Conservation (phyloP, 2,329 filamentous ascomycete genomes). For the Fonsecaea pedrosoi region DNA sequence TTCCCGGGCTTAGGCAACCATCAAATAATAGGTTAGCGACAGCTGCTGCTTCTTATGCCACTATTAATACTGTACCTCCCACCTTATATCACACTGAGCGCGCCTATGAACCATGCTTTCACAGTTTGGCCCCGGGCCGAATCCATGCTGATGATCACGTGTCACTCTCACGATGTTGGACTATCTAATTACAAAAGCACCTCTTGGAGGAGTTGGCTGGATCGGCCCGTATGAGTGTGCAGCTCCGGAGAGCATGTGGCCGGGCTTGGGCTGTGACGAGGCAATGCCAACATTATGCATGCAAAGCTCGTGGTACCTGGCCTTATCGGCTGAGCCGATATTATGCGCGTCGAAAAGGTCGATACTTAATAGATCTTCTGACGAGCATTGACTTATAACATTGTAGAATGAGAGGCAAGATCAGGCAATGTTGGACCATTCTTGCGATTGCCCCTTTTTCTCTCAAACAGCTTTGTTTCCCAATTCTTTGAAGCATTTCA, state of each 20-base stretch:
- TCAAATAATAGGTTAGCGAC: conserved; percentile 11
- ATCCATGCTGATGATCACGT: not conserved
- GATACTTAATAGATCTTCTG: not conserved
- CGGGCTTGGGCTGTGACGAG: not conserved
- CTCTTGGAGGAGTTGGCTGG: not conserved
- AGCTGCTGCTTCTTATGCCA: not conserved
- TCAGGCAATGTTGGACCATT: not conserved
- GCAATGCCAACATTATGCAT: not conserved
- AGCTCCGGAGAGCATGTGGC: not conserved
- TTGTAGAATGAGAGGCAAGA: not conserved
- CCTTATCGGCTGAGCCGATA: not conserved
- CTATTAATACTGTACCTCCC: conserved; percentile 8
- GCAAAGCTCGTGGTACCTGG: not conserved
- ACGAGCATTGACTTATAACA: not conserved
- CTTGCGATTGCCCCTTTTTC: not conserved
- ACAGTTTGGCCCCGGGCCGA: not conserved
- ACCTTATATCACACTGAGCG: conserved; percentile 11
- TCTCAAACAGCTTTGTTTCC: not conserved
- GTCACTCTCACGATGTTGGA: not conserved
- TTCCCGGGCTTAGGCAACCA: conserved; percentile 1
- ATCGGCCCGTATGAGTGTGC: not conserved
- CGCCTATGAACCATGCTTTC: conserved; percentile 2
- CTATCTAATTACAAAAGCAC: not conserved
- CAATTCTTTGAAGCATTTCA: not conserved
- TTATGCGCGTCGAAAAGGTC: not conserved